A percentile compares a stretch with the other conserved stretches of the same genome.
These are phyloP conservation scores for Fraxinus americana DNA, from an alignment of 257 asterid species.

Conservation along the genomic window DNA sequence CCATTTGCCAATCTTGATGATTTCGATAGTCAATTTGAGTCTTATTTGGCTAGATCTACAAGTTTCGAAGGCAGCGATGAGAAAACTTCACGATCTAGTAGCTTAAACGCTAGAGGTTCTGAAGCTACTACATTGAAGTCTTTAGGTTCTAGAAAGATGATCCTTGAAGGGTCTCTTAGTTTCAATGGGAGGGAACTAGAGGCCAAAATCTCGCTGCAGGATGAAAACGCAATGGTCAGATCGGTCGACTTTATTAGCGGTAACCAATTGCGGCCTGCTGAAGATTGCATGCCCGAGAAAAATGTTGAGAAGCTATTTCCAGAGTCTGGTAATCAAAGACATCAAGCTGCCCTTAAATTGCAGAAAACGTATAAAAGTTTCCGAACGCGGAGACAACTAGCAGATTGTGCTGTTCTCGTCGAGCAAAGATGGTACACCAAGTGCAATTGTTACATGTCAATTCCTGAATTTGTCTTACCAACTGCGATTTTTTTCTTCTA, in stretches of 20 bases:
- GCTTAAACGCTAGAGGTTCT: constrained; percentile 41
- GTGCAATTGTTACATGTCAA: background rate
- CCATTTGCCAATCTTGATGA: constrained; percentile 48
- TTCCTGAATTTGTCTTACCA: background rate
- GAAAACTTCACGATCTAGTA: constrained; percentile 33
- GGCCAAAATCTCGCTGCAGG: constrained; percentile 35
- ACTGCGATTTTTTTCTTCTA: background rate
- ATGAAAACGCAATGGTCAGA: background rate
- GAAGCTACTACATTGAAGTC: constrained; percentile 35
- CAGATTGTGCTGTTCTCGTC: constrained; percentile 38
- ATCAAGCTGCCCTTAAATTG: constrained; percentile 33
- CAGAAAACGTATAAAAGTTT: constrained; percentile 39
- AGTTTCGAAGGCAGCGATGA: constrained; percentile 40
- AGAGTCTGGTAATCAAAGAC: constrained; percentile 32
- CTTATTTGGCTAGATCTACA: constrained; percentile 40
- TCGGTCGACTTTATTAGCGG: background rate
- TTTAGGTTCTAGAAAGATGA: constrained; percentile 48
- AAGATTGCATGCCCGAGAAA: constrained; percentile 23
- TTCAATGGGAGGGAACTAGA: constrained; percentile 52
- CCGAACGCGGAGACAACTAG: constrained; percentile 36
- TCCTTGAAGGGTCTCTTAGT: constrained; percentile 60
- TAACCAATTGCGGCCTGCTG: background rate
- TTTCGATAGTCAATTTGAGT: constrained; percentile 42
- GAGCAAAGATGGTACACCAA: constrained; percentile 35
- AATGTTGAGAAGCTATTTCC: background rate